Conservation (phyloP, 306 rosid species). For the Cicer judaicum region DNA sequence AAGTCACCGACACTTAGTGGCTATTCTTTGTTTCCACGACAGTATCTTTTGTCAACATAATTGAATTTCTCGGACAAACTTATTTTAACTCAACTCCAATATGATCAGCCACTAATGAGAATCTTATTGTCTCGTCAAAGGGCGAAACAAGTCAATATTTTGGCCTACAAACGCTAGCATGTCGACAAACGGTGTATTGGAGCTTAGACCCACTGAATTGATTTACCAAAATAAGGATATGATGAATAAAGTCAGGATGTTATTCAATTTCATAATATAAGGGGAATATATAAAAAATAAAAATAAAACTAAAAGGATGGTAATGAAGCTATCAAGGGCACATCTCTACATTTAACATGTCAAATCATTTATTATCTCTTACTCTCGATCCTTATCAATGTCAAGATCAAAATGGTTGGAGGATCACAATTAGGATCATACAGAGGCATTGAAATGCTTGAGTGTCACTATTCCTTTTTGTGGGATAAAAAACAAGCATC, state of each 20-base stretch:
- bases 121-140: slow-evolving; percentile 56
- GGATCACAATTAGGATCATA: slow-evolving; percentile 75
- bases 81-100: slow-evolving; percentile 61
- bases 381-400: slow-evolving; percentile 86
- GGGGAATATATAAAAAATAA: slow-evolving; percentile 18
- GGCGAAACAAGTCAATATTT: slow-evolving; percentile 68
- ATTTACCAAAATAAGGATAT: slow-evolving; percentile 72
- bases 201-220: slow-evolving; percentile 74
- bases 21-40: slow-evolving; percentile 93
- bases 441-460: slow-evolving; percentile 91
- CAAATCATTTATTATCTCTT: slow-evolving; percentile 94
- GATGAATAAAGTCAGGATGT: slow-evolving; percentile 69
- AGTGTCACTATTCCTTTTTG: slow-evolving; percentile 83
- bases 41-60: slow-evolving; percentile 68
- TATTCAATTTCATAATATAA: slow-evolving; percentile 71
- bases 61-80: slow-evolving; percentile 73
- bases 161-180: slow-evolving; percentile 75
- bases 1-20: slow-evolving; percentile 96
- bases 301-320: slow-evolving; percentile 54
- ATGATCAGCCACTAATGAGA: slow-evolving; percentile 70
- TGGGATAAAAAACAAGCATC: slow-evolving; percentile 95
- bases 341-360: slow-evolving; percentile 68
- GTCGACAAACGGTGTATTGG: slow-evolving; percentile 82
- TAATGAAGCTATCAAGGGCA: slow-evolving; percentile 50
- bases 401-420: slow-evolving; percentile 85